Evolutionary conservation across 2,329 filamentous ascomycete genomes (phyloP), one percentile per base, ranked within the genome.

Genomic region (Pseudogymnoascus sp.): DNA sequence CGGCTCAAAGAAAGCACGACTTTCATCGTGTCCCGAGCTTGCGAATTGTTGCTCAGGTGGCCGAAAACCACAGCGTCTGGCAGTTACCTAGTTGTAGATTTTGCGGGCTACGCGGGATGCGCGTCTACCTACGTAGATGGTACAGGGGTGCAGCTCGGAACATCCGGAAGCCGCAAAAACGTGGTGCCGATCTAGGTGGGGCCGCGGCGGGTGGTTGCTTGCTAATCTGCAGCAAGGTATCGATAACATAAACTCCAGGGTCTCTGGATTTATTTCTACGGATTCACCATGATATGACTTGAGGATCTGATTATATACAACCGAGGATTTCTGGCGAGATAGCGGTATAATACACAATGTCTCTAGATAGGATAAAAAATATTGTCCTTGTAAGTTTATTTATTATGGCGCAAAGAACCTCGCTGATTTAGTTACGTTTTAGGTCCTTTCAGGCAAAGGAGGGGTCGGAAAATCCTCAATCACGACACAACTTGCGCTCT

Each of bases 391-490:
- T 91, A 77, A 35, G 79, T 74, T 60, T 61, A 29, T 33, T 59
- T 29, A 15, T 27, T 4, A 12, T 15, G n/a, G 17, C 29, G n/a
- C 29, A 35, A 35, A 42, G 27, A 33, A 33, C 29, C 58, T 10
- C 44, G 27, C 38, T 36, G 42, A 51, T 44, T 31, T 60, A 9
- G n/a, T 55, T 31, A 41, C n/a, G 44, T 59, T 41, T 25, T 65
- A 84, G 79, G 83, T 93, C 65, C 88, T 99, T 58, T 97, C 94
- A 10, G 94, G 94, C 69, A 99, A 99, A 82, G 94, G 94, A 71
- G 94, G 94, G 69, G 94, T 99, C 17, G 94, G 94, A 63, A 99
- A 99, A 80, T 97, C 93, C 44, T 96, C 92, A 60, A 87, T 97
- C n/a, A 97, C 94, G 0, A 95, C 93, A 1, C 94, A 99, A 74